Evolutionary conservation across 768 basidiomycete genomes (phyloP), one percentile per base, ranked within the genome.

Genomic region (Hericium coralloides): DNA sequence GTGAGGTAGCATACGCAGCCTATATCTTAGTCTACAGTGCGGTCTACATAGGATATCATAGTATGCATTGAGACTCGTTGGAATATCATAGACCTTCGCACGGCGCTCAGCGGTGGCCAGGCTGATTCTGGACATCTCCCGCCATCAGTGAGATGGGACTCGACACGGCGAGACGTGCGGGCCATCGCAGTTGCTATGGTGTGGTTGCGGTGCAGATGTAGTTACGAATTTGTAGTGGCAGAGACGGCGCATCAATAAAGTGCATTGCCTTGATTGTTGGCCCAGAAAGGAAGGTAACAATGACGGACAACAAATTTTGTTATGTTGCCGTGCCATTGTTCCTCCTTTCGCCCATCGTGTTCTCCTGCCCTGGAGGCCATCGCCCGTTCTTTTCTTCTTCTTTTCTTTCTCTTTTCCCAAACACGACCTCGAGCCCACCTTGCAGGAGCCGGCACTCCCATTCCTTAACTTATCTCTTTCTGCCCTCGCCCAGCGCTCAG

Each of bases 361-460:
- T 57, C 38, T 57, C n/a, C 49, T 37, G 53, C 18, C 51, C 26
- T 56, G 37, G 50, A 47, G 51, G 55, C 37, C 43, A 23, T n/a
- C 31, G 31, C 31, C 20, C 39, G 26, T 51, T 55, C 41, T 36
- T 12, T 55, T 48, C 15, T 52, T 48, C 15, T 52, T 20, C 38
- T 53, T 51, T 20, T 52, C 49, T 36, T 51, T 57, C 64, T 64
- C 62, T 59, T 50, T 55, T 26, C 57, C 60, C 58, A 61, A 60
- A 39, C 55, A 41, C 56, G 60, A 64, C 58, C 55, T 56, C 58
- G 53, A 68, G 55, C 57, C 58, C 62, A 60, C 49, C 57, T 55
- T 49, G 52, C 62, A 65, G 73, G 74, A 74, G 74, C 74, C 63
- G 71, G 74, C 66, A 69, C 74, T 73, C 66, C 31, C 67, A 52